A percentile compares a stretch with the other conserved stretches of the same genome.
Evolutionary conservation across 78 protist genomes (phyloP).

Genomic region (Pigoraptor vietnamica): DNA sequence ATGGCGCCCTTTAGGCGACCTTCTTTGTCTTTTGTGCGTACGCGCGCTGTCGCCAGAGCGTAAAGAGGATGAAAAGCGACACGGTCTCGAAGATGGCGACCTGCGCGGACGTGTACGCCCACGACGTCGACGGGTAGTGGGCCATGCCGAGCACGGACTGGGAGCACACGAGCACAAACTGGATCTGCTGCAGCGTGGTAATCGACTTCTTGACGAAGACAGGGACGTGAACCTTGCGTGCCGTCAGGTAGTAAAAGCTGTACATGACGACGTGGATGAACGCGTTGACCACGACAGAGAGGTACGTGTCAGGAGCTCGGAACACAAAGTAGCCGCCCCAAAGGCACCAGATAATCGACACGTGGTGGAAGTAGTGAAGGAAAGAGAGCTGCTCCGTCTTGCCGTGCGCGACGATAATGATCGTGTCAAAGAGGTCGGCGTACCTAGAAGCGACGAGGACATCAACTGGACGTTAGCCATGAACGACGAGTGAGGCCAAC

Average conservation of each 20-base stretch:
- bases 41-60: background rate
- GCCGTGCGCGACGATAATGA: slow-evolving; percentile 8
- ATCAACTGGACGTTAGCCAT: too few species aligned
- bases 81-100: background rate
- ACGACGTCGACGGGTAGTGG: background rate
- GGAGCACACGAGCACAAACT: background rate
- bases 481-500: too few species aligned
- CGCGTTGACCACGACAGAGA: slow-evolving; percentile 12
- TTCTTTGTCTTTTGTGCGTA: background rate
- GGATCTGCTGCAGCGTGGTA: background rate
- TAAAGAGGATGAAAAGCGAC: background rate
- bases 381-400: slow-evolving; percentile 28
- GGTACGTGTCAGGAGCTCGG: background rate
- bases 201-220: background rate
- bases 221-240: background rate
- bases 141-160: background rate
- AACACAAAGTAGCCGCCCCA: background rate
- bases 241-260: slow-evolving; percentile 6
- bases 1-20: too few species aligned
- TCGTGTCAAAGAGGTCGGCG: slow-evolving; percentile 18
- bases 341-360: slow-evolving; percentile 5
- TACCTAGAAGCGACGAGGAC: slow-evolving; percentile 3
- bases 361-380: slow-evolving; percentile 39
- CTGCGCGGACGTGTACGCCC: background rate
- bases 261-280: slow-evolving; percentile 38